Evolutionary conservation across 306 rosid genomes (phyloP).

Genomic region (Gastrolobium bilobum): DNA sequence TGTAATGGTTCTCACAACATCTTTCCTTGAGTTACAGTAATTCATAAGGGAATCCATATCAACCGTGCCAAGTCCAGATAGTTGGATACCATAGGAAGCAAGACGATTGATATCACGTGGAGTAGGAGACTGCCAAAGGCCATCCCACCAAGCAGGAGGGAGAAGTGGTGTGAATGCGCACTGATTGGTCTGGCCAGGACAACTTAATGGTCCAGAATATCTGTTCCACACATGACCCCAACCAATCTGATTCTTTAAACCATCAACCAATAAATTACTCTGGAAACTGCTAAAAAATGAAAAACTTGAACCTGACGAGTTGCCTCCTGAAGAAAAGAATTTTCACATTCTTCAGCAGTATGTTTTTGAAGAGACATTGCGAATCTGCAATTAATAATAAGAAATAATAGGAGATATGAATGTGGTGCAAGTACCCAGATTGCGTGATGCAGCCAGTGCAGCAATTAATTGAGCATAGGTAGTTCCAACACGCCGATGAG

Average conservation of each 20-base stretch:
- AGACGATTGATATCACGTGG: conserved; percentile 70
- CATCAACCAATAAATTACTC: conserved; percentile 72
- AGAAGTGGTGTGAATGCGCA: conserved; percentile 92
- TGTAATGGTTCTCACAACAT: conserved; percentile 65
- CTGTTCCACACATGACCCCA: conserved; percentile 99
- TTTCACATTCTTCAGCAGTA: conserved; percentile 25
- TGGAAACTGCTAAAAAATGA: conserved; percentile 88
- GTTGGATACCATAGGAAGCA: conserved; percentile 70
- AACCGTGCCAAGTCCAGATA: conserved; percentile 71
- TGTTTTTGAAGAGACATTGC: conserved; percentile 31
- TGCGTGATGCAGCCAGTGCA: conserved; percentile 84
- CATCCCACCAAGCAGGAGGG: conserved; percentile 97
- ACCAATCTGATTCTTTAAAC: conserved; percentile 86
- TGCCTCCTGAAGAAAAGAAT: conserved; percentile 61
- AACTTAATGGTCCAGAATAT: conserved; percentile 87
- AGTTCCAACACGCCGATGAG: conserved; percentile 95
- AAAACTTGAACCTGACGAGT: conserved; percentile 65
- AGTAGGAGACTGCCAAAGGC: conserved; percentile 92
- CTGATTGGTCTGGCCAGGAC: conserved; percentile 72
- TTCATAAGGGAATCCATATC: conserved; percentile 63
- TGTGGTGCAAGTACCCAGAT: conserved; percentile 61
- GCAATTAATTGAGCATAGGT: conserved; percentile 97
- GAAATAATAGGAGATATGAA: neutral
- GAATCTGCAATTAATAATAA: neutral
- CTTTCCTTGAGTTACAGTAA: conserved; percentile 74